Evolutionary conservation across 495 filamentous ascomycete species (phyloP).

Genomic region (Articulospora tetracladia): DNA sequence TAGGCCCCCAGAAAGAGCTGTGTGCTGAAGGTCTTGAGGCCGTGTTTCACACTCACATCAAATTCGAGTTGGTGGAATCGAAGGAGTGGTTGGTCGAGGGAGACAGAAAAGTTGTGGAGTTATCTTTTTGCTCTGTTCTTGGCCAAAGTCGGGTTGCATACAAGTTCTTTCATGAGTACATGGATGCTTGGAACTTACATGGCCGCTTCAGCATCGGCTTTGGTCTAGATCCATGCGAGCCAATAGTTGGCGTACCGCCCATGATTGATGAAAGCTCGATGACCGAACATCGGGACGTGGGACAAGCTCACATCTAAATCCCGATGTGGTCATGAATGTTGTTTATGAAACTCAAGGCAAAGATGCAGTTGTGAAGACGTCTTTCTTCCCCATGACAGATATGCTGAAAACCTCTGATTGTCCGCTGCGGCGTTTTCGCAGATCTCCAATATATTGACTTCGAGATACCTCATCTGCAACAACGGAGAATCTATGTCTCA

Average conservation of each 20-base stretch:
- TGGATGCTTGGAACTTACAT: neutral
- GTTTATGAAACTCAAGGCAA: too few species aligned
- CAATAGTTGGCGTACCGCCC: slow-evolving; percentile 56
- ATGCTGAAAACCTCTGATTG: too few species aligned
- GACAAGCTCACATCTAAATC: too few species aligned
- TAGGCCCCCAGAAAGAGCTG: neutral
- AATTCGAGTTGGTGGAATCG: neutral
- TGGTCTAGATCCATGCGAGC: slow-evolving; percentile 5
- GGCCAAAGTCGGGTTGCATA: slow-evolving; percentile 2
- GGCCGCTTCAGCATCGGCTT: neutral
- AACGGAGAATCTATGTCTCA: too few species aligned
- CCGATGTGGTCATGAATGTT: too few species aligned
- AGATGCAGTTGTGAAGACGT: too few species aligned
- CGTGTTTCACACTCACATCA: neutral
- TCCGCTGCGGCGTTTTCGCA: too few species aligned
- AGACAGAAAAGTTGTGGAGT: neutral
- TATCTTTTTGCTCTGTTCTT: neutral
- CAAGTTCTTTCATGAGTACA: neutral
- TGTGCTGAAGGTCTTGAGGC: neutral
- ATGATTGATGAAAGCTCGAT: slow-evolving; percentile 61
- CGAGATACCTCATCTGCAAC: too few species aligned
- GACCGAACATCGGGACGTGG: slow-evolving; percentile 50
- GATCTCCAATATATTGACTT: too few species aligned
- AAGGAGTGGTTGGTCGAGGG: neutral
- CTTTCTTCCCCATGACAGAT: too few species aligned